These are phyloP conservation scores for Clitopilus hobsonii DNA, from an alignment of 768 basidiomycete species.

Conservation along the genomic window DNA sequence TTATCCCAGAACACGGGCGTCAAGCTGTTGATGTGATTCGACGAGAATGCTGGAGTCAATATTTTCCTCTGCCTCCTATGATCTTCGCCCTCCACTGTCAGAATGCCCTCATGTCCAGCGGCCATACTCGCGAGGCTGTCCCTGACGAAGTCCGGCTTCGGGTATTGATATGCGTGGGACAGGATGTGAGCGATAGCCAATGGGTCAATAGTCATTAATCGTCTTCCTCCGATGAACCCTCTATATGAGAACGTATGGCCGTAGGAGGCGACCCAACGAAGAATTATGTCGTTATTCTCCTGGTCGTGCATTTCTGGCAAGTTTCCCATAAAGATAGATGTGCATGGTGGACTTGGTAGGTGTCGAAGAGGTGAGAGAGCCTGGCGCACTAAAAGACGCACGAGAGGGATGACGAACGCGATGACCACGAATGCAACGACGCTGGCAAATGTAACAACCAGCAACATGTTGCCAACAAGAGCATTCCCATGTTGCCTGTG, in stretches of 20 bases:
- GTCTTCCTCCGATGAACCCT: conserved; percentile 45
- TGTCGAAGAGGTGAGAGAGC: conserved; percentile 40
- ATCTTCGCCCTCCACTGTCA: conserved; percentile 50
- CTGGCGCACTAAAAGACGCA: conserved; percentile 40
- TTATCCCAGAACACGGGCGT: conserved; percentile 57
- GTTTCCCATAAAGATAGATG: conserved; percentile 48
- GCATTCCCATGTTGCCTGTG: neutral
- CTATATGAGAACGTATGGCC: conserved; percentile 49
- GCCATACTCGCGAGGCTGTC: conserved; percentile 49
- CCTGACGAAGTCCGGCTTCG: conserved; percentile 56
- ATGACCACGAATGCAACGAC: conserved; percentile 18
- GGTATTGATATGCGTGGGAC: conserved; percentile 49
- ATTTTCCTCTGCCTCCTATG: conserved; percentile 53
- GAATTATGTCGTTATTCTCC: conserved; percentile 49
- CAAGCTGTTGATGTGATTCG: conserved; percentile 42
- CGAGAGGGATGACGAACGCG: conserved; percentile 23
- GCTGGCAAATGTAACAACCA: conserved; percentile 8
- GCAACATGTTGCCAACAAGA: neutral
- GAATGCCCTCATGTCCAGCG: conserved; percentile 42
- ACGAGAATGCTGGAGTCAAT: conserved; percentile 48
- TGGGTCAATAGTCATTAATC: conserved; percentile 58
- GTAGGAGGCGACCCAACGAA: conserved; percentile 38
- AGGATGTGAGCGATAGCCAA: conserved; percentile 56
- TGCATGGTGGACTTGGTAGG: conserved; percentile 41
- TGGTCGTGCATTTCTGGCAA: conserved; percentile 51